Conservation (phyloP, 257 asterid genomes). For the Prunella vulgaris region DNA sequence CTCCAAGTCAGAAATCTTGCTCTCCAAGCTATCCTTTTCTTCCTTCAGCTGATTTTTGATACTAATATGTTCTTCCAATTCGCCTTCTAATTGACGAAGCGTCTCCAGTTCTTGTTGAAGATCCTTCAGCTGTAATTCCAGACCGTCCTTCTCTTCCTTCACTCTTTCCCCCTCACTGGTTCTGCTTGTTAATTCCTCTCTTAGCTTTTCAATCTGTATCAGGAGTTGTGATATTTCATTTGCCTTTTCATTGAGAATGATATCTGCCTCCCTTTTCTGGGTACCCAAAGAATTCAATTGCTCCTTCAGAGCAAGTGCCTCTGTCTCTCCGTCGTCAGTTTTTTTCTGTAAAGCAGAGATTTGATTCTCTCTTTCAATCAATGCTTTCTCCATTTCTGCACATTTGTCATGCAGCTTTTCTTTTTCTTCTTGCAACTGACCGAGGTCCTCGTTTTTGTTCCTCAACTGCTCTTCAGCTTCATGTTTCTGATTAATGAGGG, state of each 20-base stretch:
- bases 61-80: constrained; percentile 37
- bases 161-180: constrained; percentile 35
- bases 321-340: constrained; percentile 41
- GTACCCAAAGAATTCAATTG: constrained; percentile 33
- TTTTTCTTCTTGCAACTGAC: constrained; percentile 29
- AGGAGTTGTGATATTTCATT: constrained; percentile 44
- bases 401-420: constrained; percentile 20
- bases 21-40: constrained; percentile 42
- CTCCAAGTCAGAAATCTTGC: constrained; percentile 41
- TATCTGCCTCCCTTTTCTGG: constrained; percentile 47
- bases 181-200: constrained; percentile 41
- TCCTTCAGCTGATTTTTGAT: constrained; percentile 35
- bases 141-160: constrained; percentile 33
- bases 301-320: constrained; percentile 43
- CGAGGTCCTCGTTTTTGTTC: constrained; percentile 36
- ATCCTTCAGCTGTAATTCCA: constrained; percentile 29
- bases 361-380: constrained; percentile 44
- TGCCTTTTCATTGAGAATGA: constrained; percentile 29
- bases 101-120: constrained; percentile 37
- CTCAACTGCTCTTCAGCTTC: constrained; percentile 51
- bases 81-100: constrained; percentile 25
- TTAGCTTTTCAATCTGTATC: constrained; percentile 38
- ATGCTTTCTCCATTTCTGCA: constrained; percentile 38
- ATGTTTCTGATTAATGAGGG: constrained; percentile 31
- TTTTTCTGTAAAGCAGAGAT: constrained; percentile 31